Evolutionary conservation across 805 yeast genomes (phyloP), one percentile per base, ranked within the genome.

Genomic region (Yamadazyma philogaea): DNA sequence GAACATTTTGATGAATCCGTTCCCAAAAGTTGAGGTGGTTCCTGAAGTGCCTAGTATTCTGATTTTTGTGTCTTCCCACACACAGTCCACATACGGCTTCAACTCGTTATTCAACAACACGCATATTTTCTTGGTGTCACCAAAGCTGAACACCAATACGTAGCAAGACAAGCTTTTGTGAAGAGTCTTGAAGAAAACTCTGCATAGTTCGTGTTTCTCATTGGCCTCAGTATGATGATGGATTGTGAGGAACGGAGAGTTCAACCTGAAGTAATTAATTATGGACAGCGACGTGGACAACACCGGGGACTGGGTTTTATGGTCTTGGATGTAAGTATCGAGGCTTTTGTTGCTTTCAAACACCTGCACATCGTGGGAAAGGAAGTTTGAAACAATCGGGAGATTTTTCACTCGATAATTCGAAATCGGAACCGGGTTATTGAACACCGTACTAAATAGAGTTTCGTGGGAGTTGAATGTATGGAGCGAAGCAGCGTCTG

Each of bases 1-100:
- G 34, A 47, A 55, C 27, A 59, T 39, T 30, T 56, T 51, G 28
- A 62, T 50, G n/a, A 58, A 45, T 1, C 64, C 63, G 35, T 56
- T 61, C 10, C 67, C 67, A 46, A 64, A 64, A 2, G 68, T 62
- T 18, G 70, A 64, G 3, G 64, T 52, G 2, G 61, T 59, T 0
- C 66, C 66, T 15, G 68, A 55, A 1, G 62, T 60, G 2, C 70
- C 69, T 35, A 52, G 40, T 7, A 62, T 46, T 14, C 70, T 55
- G 21, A 64, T 45, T 40, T 62, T 63, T 14, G 68, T 58, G 28
- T 46, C 50, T 31, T 54, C 54, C 51, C 53, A 58, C 10, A 45
- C 36, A 21, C 60, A 51, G 36, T 64, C 70, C 4, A 59, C 60
- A 16, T 56, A 58, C 1, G 68, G 66, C 22, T 52, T 54, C 26